A percentile compares a stretch with the other conserved stretches of the same genome.
phyloP scores from a whole-genome alignment of 176 grass and related monocot species.

The Carex myosuroides region DNA sequence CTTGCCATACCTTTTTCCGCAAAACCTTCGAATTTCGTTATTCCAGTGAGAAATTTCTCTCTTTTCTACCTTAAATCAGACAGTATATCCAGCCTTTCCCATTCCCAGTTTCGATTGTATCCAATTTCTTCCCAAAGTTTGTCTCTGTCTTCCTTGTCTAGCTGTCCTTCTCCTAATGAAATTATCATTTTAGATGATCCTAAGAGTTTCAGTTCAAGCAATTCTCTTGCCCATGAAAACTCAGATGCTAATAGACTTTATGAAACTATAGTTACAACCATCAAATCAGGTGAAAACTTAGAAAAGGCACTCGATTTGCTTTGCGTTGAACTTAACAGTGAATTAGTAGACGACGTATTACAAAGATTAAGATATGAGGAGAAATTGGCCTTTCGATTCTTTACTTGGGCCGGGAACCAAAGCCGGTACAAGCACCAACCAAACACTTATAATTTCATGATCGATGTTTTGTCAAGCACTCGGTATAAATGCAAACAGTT shows the following conservation, averaged over 20 bases:
- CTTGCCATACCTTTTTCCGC: neutral
- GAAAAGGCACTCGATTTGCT: conserved; percentile 28
- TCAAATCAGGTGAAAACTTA: neutral
- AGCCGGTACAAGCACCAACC: conserved; percentile 57
- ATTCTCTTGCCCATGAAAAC: neutral
- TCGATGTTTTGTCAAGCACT: conserved; percentile 87
- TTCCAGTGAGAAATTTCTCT: neutral
- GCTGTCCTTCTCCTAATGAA: conserved; percentile 2
- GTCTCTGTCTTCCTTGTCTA: conserved; percentile 6
- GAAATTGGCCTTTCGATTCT: conserved; percentile 81
- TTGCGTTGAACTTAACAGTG: conserved; percentile 44
- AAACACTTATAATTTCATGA: conserved; percentile 58
- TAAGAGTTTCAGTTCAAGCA: neutral
- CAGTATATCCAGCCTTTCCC: neutral
- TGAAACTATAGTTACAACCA: conserved; percentile 23
- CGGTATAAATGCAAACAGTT: conserved; percentile 75
- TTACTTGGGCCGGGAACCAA: conserved; percentile 56
- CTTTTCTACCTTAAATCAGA: neutral
- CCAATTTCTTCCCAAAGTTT: neutral
- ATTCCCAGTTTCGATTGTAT: neutral
- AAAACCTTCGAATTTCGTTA: neutral
- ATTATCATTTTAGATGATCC: conserved; percentile 4
- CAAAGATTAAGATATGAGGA: conserved; percentile 78
- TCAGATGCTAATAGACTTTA: conserved; percentile 23
- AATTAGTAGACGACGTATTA: conserved; percentile 55